These are phyloP conservation scores for Zanthoxylum bungeanum DNA, from an alignment of 345 rosid genomes.

Conservation along the genomic window DNA sequence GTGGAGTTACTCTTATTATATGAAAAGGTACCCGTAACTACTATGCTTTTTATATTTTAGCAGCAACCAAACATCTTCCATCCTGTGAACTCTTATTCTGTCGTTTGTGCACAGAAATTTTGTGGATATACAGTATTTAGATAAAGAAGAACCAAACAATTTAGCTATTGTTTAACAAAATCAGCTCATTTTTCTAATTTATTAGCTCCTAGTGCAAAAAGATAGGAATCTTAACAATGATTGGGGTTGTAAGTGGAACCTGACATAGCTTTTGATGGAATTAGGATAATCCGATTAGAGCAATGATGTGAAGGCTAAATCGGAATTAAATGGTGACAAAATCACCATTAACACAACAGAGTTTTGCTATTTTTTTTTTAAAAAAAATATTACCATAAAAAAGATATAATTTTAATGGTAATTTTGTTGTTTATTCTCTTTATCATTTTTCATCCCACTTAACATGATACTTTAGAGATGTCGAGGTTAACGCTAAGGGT, in stretches of 20 bases:
- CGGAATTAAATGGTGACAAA: no score
- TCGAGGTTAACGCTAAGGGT: no score
- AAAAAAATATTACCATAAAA: no score
- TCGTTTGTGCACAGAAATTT: neutral
- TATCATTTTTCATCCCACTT: no score
- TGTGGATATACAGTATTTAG: neutral
- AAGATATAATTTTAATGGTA: no score
- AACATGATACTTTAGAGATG: no score
- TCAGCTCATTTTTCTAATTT: neutral
- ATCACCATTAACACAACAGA: no score
- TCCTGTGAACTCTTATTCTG: neutral
- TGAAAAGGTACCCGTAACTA: neutral
- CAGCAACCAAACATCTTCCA: neutral
- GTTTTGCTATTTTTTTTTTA: no score
- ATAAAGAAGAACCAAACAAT: neutral
- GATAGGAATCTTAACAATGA: neutral
- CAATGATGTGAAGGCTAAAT: no score
- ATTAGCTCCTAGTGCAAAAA: neutral
- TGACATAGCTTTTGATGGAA: neutral
- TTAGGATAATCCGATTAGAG: neutral
- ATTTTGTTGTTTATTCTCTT: no score
- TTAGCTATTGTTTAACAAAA: neutral
- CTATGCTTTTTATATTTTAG: neutral
- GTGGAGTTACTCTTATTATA: conserved; percentile 8
- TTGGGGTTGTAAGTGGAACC: neutral